These are phyloP conservation scores for Talaromyces sp. DNA, from an alignment of 2,329 filamentous ascomycete species.

Conservation along the genomic window DNA sequence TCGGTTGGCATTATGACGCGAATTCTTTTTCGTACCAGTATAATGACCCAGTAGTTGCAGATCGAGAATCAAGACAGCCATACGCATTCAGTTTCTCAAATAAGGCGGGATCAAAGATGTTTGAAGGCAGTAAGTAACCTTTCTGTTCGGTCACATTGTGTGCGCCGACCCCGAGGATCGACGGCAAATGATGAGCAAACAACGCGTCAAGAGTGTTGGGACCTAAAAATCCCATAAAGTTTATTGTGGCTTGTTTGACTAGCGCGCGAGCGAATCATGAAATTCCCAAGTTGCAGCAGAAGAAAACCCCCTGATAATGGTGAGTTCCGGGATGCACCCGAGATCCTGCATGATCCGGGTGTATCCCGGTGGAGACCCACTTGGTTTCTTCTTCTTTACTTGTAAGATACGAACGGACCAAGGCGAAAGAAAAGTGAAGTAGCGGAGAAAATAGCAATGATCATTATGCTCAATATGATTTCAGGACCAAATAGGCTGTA, in stretches of 20 bases:
- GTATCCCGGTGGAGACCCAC: slow-evolving; percentile 13
- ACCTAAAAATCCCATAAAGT: not conserved
- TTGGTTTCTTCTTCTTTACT: no score
- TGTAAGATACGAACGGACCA: no score
- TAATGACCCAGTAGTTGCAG: no score
- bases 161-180: not conserved
- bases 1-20: not conserved
- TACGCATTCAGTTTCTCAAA: not conserved
- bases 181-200: not conserved
- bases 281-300: slow-evolving; percentile 2
- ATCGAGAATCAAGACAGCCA: not conserved
- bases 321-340: slow-evolving; percentile 23
- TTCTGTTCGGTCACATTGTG: not conserved
- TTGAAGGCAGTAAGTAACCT: not conserved
- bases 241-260: not conserved
- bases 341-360: slow-evolving; percentile 9
- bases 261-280: not conserved
- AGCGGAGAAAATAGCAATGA: no score
- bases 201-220: not conserved
- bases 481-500: no score
- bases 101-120: not conserved
- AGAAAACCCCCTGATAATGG: not conserved
- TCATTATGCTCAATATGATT: no score
- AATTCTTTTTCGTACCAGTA: not conserved
- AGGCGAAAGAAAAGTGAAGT: no score